Conservation (phyloP, 148 eudicot genomes). For the Vaccinium myrtillus region DNA sequence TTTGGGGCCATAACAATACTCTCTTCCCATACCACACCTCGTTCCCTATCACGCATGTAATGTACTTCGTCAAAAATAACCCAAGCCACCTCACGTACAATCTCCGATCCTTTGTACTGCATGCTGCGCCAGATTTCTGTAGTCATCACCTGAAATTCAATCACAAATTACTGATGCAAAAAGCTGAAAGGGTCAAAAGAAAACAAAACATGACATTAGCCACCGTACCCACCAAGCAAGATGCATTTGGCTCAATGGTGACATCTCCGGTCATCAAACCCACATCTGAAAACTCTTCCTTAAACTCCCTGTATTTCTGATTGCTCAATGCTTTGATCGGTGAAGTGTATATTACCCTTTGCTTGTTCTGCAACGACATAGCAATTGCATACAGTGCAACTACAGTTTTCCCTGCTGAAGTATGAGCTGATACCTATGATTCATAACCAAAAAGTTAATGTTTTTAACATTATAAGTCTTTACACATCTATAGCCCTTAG, state of each 20-base stretch:
- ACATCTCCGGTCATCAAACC: conserved; percentile 99
- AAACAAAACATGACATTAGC: conserved; percentile 11
- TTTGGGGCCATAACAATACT: conserved; percentile 99
- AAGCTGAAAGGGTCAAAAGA: not conserved
- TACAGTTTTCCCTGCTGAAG: conserved; percentile 99
- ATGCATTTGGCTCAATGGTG: conserved; percentile 94
- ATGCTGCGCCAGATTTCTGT: conserved; percentile 99
- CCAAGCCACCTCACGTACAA: conserved; percentile 96
- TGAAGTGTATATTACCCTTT: conserved; percentile 91
- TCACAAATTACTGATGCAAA: conserved; percentile 9
- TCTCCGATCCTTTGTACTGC: conserved; percentile 98
- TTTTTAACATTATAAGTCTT: not conserved
- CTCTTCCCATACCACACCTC: conserved; percentile 99
- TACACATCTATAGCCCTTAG: not conserved
- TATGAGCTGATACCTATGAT: conserved; percentile 91
- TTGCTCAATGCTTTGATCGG: conserved; percentile 99
- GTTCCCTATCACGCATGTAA: conserved; percentile 98
- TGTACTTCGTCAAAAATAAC: conserved; percentile 98
- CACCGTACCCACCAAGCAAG: conserved; percentile 81
- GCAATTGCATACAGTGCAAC: conserved; percentile 96
- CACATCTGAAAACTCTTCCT: conserved; percentile 97
- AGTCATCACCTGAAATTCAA: conserved; percentile 80
- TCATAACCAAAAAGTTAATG: conserved; percentile 7
- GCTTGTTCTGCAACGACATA: conserved; percentile 86
- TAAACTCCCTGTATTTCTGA: conserved; percentile 95